Base-by-base conservation (phyloP, 2,329 filamentous ascomycete genomes). In the Hypoxylon sp. region DNA sequence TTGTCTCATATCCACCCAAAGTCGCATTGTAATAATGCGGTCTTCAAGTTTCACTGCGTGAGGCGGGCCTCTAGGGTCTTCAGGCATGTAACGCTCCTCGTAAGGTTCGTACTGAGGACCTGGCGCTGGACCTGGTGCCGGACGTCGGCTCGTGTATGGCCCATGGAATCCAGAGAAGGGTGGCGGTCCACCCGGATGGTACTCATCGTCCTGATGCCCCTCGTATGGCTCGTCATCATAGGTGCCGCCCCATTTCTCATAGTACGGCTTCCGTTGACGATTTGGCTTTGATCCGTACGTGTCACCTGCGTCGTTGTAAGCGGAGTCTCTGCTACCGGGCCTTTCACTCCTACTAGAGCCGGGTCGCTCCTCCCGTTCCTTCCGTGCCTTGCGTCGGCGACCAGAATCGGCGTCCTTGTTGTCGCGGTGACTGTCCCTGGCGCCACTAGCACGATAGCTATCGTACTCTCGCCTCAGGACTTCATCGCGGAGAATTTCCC, bases 381-480 rank as follows among this genome's bases (percentile, higher is more conserved):
- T 65, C 27, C 35, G 53, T 22, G 50, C 14, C 13, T 31, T 64
- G 2, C 7, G 56, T 25, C 56, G 56, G 31, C 56, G 62, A n/a
- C 42, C 49, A 13, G 22, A 20, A 13, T 20, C 31, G 8, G 20
- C 20, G 22, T 54, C 25, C 1, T 27, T 63, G 11, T 46, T 5
- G 3, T 51, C 33, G 20, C 20, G 44, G 2, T 17, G 13, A 13
- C 25, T 27, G 20, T 50, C 35, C 27, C 44, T 49, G 57, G 17
- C 37, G n/a, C 27, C 14, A 33, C 30, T 65, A 48, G 57, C 61
- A 22, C 61, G 61, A 22, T 59, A 37, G 6, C 46, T 31, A 46
- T 69, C 66, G 66, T 71, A 71, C 62, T 68, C 69, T 8, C 14
- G n/a, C 20, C 69, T 61, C 13, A 66, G 59, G 3, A 59, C 53